Evolutionary conservation across 805 yeast genomes (phyloP), one percentile per base, ranked within the genome.

Genomic region (Saccharomycopsis sp.): DNA sequence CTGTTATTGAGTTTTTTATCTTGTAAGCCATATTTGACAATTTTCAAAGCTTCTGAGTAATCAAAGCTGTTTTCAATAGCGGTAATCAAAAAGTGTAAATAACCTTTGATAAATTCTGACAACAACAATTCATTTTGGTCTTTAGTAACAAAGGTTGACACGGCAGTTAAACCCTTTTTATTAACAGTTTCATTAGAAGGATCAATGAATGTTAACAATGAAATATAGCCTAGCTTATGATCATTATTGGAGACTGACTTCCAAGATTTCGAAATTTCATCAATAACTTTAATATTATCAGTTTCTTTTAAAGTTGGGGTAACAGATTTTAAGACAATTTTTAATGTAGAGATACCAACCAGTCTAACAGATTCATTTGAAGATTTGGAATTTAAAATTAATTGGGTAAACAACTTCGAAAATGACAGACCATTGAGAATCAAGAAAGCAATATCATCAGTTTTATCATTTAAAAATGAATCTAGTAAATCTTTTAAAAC

Each of bases 101-200:
- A 67, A 0, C 80, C 69, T 6, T 59, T 55, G 5, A 79, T 61
- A 42, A 76, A 61, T 3, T 64, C 60, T 2, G 61, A 44, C 30
- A 87, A 62, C 0, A 83, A 73, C 1, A 48, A 14, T 52, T 89
- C 97, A 50, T 86, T 84, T 34, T 76, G 72, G 51, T 89, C 97
- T 50, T 83, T 87, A 0, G 71, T 39, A 3, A 80, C 63, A n/a
- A 76, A 59, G 2, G 79, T 66, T 1, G 67, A 47, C 27, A 85
- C 52, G 0, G 60, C 65, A 1, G 59, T 52, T 2, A 71, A 55
- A 3, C 79, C 58, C 26, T 59, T 62, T 1, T 53, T 46, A 2
- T 73, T 64, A 3, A 60, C 52, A 3, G 49, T 47, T 21, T 37
- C 46, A 3, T 18, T 19, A 9, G 54, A 44, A 2, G 49, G 37